Base-by-base conservation (phyloP, 306 rosid species). In the Astragalus membranaceus region DNA sequence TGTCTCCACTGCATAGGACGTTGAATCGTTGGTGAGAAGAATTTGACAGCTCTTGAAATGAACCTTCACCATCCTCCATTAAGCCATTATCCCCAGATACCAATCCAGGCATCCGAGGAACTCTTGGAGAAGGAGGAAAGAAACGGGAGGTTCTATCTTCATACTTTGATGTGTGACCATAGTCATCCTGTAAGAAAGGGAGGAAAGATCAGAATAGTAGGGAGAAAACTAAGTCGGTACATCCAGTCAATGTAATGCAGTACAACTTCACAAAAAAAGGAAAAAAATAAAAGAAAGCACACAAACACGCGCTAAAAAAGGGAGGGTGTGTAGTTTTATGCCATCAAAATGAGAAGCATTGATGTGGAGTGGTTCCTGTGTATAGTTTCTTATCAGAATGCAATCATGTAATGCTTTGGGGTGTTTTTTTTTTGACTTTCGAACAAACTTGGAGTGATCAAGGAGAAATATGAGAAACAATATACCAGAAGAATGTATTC, bases 141-240 rank as follows among this genome's bases (percentile, higher is more conserved):
- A 88, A 88, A 54, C 94, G 92, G 72, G 89, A 71, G 72, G 98
- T 93, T 61, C 98, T 95, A 79, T 93, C 98, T 77, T 93, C 98
- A 72, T 90, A 88, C 80, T 83, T 75, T 20, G 86, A 80, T 52
- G 85, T 16, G 74, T 83, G 81, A 53, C 73, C 83, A 68, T 63
- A 65, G 73, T 74, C 89, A 80, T 87, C 90, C 97, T 93, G 82
- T 13, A 75, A 80, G 59, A 75, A 78, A 30, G 12, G 16, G 79
- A 20, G 70, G 61, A 17, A 67, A 75, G 33, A 59, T 69, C 82
- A 60, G 16, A 37, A 48, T 20, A 74, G 13, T 2, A 33, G 59
- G 41, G 43, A 15, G 62, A 48, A 81, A 42, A 14, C 49, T 33
- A 17, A 60, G 50, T 37, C 54, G n/a, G 44, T 46, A 57, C 16